Percentiles rank a stretch among this genome's conserved stretches.
phyloP scores from a whole-genome alignment of 1,139 yeast species.

The Yamadazyma pseudoaaseri region DNA sequence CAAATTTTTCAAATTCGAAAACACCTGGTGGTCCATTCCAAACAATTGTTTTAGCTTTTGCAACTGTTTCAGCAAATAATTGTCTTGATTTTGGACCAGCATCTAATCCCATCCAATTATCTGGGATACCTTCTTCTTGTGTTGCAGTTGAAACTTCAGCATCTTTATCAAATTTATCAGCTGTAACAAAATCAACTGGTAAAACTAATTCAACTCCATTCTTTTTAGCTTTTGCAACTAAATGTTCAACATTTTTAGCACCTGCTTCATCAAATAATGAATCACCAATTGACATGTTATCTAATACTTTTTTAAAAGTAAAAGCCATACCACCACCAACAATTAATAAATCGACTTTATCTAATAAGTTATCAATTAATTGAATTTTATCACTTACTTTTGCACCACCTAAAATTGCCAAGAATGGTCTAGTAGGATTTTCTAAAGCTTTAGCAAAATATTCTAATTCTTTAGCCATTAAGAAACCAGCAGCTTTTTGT shows the following conservation, averaged over 20 bases:
- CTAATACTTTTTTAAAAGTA: slow-evolving; percentile 92
- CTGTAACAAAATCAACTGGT: slow-evolving; percentile 93
- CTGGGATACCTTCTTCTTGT: slow-evolving; percentile 87
- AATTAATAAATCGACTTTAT: slow-evolving; percentile 88
- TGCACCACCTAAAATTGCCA: slow-evolving; percentile 98
- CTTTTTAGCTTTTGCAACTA: slow-evolving; percentile 92
- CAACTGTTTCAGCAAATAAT: slow-evolving; percentile 75
- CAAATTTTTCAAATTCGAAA: slow-evolving; percentile 88
- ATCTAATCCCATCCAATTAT: slow-evolving; percentile 92
- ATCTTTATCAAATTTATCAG: slow-evolving; percentile 88
- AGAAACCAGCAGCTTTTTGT: slow-evolving; percentile 95
- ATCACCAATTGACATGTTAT: slow-evolving; percentile 81
- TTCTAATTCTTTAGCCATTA: slow-evolving; percentile 92
- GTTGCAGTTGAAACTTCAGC: slow-evolving; percentile 81
- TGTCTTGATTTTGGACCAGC: slow-evolving; percentile 84
- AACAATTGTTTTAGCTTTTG: slow-evolving; percentile 91
- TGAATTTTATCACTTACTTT: slow-evolving; percentile 97
- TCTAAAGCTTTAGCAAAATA: slow-evolving; percentile 97
- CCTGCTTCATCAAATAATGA: slow-evolving; percentile 91
- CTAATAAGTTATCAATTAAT: slow-evolving; percentile 92
- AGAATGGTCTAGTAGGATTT: slow-evolving; percentile 94
- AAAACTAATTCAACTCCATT: slow-evolving; percentile 87
- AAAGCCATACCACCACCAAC: slow-evolving; percentile 99
- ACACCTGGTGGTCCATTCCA: slow-evolving; percentile 99
- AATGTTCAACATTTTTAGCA: slow-evolving; percentile 84